phyloP scores from a whole-genome alignment of 352 stramenopile species.

The Aphanomyces invadans region DNA sequence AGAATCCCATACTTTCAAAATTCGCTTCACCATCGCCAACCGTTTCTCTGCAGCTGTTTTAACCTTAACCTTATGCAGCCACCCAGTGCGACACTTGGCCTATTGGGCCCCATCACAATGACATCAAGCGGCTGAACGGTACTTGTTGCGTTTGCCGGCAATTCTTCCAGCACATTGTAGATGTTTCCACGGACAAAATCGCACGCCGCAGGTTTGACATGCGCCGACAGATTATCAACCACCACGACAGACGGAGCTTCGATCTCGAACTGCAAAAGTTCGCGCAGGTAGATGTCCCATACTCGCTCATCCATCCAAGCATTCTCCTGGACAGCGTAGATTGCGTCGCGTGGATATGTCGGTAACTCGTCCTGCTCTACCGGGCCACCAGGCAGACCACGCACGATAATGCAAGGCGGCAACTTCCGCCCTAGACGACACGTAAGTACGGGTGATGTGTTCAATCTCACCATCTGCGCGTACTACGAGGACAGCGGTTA shows the following conservation, averaged over 20 bases:
- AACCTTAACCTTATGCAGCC: neutral
- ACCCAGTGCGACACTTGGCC: neutral
- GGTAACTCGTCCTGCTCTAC: neutral
- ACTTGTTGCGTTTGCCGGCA: neutral
- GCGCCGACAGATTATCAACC: slow-evolving; percentile 2
- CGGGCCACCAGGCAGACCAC: neutral
- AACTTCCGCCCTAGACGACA: neutral
- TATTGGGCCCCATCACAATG: slow-evolving; percentile 10
- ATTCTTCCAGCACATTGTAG: neutral
- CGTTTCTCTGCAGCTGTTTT: neutral
- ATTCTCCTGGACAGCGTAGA: slow-evolving; percentile 20
- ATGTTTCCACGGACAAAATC: neutral
- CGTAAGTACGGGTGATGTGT: neutral
- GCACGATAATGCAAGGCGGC: neutral
- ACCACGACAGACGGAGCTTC: neutral
- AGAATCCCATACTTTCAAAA: neutral
- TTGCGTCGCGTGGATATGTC: neutral
- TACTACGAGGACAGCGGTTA: neutral
- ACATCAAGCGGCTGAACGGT: slow-evolving; percentile 12
- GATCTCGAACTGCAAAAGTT: slow-evolving; percentile 1
- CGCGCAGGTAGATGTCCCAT: slow-evolving; percentile 12
- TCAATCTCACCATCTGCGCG: neutral
- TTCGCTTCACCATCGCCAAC: slow-evolving; percentile 2
- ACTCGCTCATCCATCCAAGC: slow-evolving; percentile 7
- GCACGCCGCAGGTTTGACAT: neutral